Evolutionary conservation across 148 eudicot species (phyloP).

Genomic region (Camellia granthamiana): DNA sequence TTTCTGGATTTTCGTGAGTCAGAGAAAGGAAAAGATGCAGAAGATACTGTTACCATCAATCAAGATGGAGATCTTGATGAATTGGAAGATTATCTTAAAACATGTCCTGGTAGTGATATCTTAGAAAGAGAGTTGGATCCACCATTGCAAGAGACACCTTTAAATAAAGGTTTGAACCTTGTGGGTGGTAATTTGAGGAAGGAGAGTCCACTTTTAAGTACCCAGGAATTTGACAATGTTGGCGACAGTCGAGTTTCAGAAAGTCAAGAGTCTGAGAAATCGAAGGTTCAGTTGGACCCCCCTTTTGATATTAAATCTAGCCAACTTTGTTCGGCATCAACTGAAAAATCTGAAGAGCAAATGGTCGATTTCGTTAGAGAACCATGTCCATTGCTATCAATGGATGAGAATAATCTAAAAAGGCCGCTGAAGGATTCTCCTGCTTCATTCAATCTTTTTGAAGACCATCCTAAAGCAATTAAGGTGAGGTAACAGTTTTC

Average conservation of each 20-base stretch:
- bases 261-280: slow-evolving; percentile 14
- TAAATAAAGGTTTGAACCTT: slow-evolving; percentile 21
- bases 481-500: slow-evolving; percentile 41
- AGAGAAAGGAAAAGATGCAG: slow-evolving; percentile 17
- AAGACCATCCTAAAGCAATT: slow-evolving; percentile 35
- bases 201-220: slow-evolving; percentile 7
- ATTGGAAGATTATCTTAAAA: slow-evolving; percentile 39
- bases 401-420: slow-evolving; percentile 22
- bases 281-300: slow-evolving; percentile 23
- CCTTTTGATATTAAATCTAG: slow-evolving; percentile 27
- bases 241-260: slow-evolving; percentile 17
- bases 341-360: slow-evolving; percentile 23
- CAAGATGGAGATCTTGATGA: slow-evolving; percentile 34
- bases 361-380: slow-evolving; percentile 22
- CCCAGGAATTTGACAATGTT: slow-evolving; percentile 14
- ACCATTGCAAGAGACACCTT: slow-evolving; percentile 23
- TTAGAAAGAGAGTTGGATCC: slow-evolving; percentile 30
- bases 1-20: slow-evolving; percentile 20
- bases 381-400: slow-evolving; percentile 22
- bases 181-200: slow-evolving; percentile 18
- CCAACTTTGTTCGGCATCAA: slow-evolving; percentile 31
- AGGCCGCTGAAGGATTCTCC: slow-evolving; percentile 26
- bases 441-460: slow-evolving; percentile 24
- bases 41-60: slow-evolving; percentile 26
- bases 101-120: slow-evolving; percentile 30